Base-by-base conservation (phyloP, 2,329 filamentous ascomycete genomes). In the Penicillium sp. region DNA sequence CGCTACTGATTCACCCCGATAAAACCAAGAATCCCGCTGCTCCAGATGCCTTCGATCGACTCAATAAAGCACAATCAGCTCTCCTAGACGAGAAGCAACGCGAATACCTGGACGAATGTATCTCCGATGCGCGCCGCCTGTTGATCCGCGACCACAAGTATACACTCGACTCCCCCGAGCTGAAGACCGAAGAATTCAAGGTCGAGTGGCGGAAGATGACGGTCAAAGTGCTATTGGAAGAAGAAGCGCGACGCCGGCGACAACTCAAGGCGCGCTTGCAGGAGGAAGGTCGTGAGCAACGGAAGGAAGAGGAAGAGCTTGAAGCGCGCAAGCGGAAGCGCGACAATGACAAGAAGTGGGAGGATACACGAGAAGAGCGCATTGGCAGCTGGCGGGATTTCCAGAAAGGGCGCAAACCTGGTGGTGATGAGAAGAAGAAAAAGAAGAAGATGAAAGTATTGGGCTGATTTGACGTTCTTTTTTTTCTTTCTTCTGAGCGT, bases 1-100 rank as follows among this genome's bases (percentile, higher is more conserved):
- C 94, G n/a, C 87, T 99, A 56, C 87, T 99, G 48, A 97, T 99
- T 79, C 94, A 99, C 80, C 94, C 94, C 7, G 94, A 99, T 81
- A 99, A 99, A 76, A 97, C 94, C 55, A 87, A 87, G 70, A 97
- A 99, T 72, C 88, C 91, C 0, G 84, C 82, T 48, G 94, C 94
- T 0, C 93, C 94, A 4, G 94, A 97, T 69, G 94, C 94, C 64
- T 99, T 99, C 72, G 94, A 99, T 77, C 87, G 93, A 10, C 84
- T 99, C 29, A 96, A 96, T 71, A 97, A 97, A 77, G 94, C 94
- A 0, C 92, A 97, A 72, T 89, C 87, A 2, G 86, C 91, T 67
- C 84, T 99, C 5, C 88, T 96, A 80, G 94, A 99, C 75, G 93
- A 97, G 79, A 97, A 97, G 78, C 84, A 91, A 71, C 91, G 94